Conservation (phyloP, 2,329 filamentous ascomycete genomes). For the Xylaria sp. region DNA sequence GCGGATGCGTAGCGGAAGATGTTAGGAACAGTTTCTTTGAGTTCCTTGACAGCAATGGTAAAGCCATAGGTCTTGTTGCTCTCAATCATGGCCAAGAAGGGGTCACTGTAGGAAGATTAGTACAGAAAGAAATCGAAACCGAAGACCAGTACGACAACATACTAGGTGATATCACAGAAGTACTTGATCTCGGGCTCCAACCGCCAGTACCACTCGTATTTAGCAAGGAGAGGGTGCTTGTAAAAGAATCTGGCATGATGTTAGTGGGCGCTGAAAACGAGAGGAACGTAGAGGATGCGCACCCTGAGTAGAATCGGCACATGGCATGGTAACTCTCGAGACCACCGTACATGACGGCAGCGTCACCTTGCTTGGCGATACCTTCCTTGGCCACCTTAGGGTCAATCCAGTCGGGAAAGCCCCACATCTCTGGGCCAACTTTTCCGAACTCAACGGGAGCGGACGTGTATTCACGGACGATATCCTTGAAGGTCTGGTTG, state of each 20-base stretch:
- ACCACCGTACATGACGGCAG: conserved; percentile 97
- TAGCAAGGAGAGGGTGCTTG: conserved; percentile 88
- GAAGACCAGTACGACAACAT: conserved; percentile 35
- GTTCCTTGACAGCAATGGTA: conserved; percentile 96
- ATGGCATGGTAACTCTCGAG: conserved; percentile 99
- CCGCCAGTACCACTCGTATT: conserved; percentile 99
- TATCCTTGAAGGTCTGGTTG: conserved; percentile 87
- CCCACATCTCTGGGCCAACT: conserved; percentile 88
- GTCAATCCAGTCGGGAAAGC: conserved; percentile 94
- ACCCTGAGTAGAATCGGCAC: conserved; percentile 99
- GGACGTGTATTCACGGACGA: conserved; percentile 85
- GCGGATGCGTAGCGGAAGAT: conserved; percentile 98
- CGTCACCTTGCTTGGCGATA: conserved; percentile 92
- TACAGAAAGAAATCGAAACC: conserved; percentile 1
- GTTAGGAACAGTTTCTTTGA: conserved; percentile 95
- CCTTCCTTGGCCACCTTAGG: conserved; percentile 90
- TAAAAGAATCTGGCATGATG: conserved; percentile 71
- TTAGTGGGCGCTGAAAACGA: conserved; percentile 1
- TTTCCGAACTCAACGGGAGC: conserved; percentile 85
- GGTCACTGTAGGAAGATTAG: conserved; percentile 57
- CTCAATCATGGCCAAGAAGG: conserved; percentile 91
- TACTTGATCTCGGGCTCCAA: conserved; percentile 99
- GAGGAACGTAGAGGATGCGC: conserved; percentile 32
- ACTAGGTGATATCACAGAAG: conserved; percentile 99
- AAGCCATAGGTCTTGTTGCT: conserved; percentile 97